Evolutionary conservation across 305 asterid genomes (phyloP), one percentile per base, ranked within the genome.

Genomic region (Rubia occidens): DNA sequence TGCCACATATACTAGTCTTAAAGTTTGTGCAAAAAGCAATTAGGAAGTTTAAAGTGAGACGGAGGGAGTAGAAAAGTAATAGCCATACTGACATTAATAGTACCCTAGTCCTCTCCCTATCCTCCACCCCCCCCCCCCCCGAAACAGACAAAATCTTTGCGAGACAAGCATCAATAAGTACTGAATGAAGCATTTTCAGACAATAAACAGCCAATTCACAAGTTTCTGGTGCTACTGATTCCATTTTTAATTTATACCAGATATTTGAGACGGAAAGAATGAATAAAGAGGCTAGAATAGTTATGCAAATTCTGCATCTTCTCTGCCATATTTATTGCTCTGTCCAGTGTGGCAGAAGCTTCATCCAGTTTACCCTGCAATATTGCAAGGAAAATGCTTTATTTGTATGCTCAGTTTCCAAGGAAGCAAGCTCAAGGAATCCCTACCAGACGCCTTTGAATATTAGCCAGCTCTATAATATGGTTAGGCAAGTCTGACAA

Each of bases 401-500:
- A 63, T n/a, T 70, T 62, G 75, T 69, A 60, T 59, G 63, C 60
- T 39, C 67, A 49, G 24, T 47, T 64, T 37, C 63, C 71, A 69
- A 43, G 64, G 71, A 71, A 72, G 74, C 55, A 79, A 47, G 70
- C 74, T 67, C 71, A 71, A 58, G 66, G 53, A 64, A 59, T 70
- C 61, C 83, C 65, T 79, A 92, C 98, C 90, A 80, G 78, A 58
- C 96, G 98, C 70, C 89, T 89, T 86, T 88, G 93, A 81, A 89
- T 78, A 83, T 89, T 92, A 66, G 96, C 96, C 82, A 75, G 86
- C 65, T 82, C 79, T 66, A 76, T 77, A 70, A 80, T 79, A 43
- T 76, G 79, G 70, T 78, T 83, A 59, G 85, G 76, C 78, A 84
- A 85, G 81, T 72, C 75, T 70, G 83, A 83, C 72, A 84, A 88